A percentile compares a stretch with the other conserved stretches of the same genome.
These are phyloP conservation scores for Ustulina deusta DNA, from an alignment of 2,329 filamentous ascomycete species.

Conservation along the genomic window DNA sequence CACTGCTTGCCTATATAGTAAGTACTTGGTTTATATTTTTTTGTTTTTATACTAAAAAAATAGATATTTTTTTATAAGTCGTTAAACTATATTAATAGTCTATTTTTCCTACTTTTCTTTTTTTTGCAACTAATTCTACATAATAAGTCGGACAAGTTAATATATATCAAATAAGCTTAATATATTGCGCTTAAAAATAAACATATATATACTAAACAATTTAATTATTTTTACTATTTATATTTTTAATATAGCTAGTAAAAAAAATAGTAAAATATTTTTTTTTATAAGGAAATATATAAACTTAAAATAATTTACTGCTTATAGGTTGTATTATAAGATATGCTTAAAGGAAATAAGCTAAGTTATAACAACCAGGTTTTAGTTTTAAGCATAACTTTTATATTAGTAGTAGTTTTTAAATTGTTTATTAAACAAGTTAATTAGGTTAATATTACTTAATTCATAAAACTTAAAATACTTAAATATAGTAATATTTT, in stretches of 20 bases:
- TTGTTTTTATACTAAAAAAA: background rate
- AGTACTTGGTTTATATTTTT: background rate
- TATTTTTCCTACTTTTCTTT: background rate
- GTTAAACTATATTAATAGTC: background rate
- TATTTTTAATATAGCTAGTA: background rate
- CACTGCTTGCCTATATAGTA: slow-evolving; percentile 14
- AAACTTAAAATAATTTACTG: slow-evolving; percentile 37
- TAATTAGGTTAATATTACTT: slow-evolving; percentile 40
- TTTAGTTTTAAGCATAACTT: slow-evolving; percentile 32
- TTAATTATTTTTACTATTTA: slow-evolving; percentile 5
- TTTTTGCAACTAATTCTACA: slow-evolving; percentile 18
- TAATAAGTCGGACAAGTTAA: slow-evolving; percentile 28
- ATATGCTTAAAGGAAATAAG: slow-evolving; percentile 28
- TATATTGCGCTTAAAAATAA: slow-evolving; percentile 13
- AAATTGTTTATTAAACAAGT: slow-evolving; percentile 50
- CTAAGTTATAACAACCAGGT: slow-evolving; percentile 22
- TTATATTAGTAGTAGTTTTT: slow-evolving; percentile 48
- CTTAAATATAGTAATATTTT: slow-evolving; percentile 30
- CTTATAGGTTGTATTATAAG: background rate
- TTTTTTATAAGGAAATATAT: slow-evolving; percentile 44
- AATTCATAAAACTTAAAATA: slow-evolving; percentile 47
- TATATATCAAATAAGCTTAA: slow-evolving; percentile 28
- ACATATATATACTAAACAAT: slow-evolving; percentile 14
- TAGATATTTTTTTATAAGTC: slow-evolving; percentile 10
- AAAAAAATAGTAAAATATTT: slow-evolving; percentile 31